phyloP scores from a whole-genome alignment of 116 monocot species.

The Zostera marina region DNA sequence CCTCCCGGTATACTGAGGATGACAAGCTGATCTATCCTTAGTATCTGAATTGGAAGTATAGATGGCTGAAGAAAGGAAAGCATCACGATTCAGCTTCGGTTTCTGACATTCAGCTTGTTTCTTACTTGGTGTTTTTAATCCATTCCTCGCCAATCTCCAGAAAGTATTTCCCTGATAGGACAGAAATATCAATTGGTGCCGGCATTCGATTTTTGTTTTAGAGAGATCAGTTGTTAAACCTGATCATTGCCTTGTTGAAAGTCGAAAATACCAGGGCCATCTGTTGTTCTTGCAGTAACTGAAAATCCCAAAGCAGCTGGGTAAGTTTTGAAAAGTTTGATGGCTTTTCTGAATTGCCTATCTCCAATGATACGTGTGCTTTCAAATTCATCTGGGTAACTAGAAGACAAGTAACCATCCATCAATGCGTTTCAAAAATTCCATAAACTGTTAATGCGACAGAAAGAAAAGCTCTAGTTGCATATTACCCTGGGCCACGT shows the following conservation, averaged over 20 bases:
- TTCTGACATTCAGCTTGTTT: conserved; percentile 74
- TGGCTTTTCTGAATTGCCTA: conserved; percentile 70
- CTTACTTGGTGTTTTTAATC: conserved; percentile 61
- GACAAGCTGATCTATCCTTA: conserved; percentile 71
- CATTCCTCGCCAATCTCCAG: conserved; percentile 76
- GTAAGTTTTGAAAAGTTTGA: conserved; percentile 80
- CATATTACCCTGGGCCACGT: conserved; percentile 81
- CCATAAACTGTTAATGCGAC: background rate
- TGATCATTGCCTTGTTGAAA: conserved; percentile 91
- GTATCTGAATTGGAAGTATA: conserved; percentile 85
- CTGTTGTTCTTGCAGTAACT: conserved; percentile 98
- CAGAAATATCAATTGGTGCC: no score
- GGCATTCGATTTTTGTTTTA: no score
- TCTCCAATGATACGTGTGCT: conserved; percentile 92
- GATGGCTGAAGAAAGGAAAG: conserved; percentile 52
- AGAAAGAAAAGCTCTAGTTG: background rate
- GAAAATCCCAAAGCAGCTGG: conserved; percentile 99
- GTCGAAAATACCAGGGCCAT: conserved; percentile 97
- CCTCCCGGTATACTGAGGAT: conserved; percentile 95
- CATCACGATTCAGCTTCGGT: conserved; percentile 34
- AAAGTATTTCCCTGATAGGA: conserved; percentile 78
- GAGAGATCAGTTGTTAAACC: no score
- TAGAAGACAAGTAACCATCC: conserved; percentile 6
- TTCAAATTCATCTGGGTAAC: conserved; percentile 97
- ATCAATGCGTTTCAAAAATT: background rate